Evolutionary conservation across 495 filamentous ascomycete species (phyloP).

Genomic region (Penicillium pulvis): DNA sequence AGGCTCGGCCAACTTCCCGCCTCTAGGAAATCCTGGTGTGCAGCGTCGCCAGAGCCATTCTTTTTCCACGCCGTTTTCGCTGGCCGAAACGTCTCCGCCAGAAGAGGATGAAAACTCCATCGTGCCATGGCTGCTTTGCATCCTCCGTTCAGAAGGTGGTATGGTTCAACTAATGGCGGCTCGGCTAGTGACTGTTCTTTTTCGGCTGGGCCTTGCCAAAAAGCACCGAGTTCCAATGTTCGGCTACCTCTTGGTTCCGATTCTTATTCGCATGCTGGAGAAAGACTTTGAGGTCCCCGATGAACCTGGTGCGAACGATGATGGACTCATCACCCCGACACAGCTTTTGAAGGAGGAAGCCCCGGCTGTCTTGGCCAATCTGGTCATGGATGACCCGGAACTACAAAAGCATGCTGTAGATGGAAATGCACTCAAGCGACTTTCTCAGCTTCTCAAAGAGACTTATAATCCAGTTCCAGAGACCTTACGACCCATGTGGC

Average conservation of each 20-base stretch:
- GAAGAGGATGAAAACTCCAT: slow-evolving; percentile 78
- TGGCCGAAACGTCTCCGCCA: slow-evolving; percentile 37
- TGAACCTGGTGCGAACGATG: slow-evolving; percentile 40
- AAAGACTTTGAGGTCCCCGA: slow-evolving; percentile 51
- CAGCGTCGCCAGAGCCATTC: slow-evolving; percentile 48
- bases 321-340: slow-evolving; percentile 40
- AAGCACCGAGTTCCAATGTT: slow-evolving; percentile 64
- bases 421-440: slow-evolving; percentile 68
- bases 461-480: slow-evolving; percentile 50
- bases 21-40: slow-evolving; percentile 50
- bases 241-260: slow-evolving; percentile 68
- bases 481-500: slow-evolving; percentile 42
- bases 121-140: slow-evolving; percentile 77
- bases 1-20: slow-evolving; percentile 55
- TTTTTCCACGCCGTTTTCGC: slow-evolving; percentile 37
- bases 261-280: slow-evolving; percentile 69
- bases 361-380: slow-evolving; percentile 71
- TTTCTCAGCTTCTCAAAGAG: slow-evolving; percentile 77
- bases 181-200: slow-evolving; percentile 74
- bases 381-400: slow-evolving; percentile 73
- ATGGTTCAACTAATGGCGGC: slow-evolving; percentile 76
- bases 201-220: slow-evolving; percentile 65
- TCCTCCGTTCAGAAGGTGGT: slow-evolving; percentile 63
- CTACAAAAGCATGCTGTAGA: slow-evolving; percentile 78
- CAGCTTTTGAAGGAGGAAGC: slow-evolving; percentile 65